Evolutionary conservation across 2,329 filamentous ascomycete species (phyloP), one percentile per base, ranked within the genome.

Genomic region (Aureobasidium subglaciale): DNA sequence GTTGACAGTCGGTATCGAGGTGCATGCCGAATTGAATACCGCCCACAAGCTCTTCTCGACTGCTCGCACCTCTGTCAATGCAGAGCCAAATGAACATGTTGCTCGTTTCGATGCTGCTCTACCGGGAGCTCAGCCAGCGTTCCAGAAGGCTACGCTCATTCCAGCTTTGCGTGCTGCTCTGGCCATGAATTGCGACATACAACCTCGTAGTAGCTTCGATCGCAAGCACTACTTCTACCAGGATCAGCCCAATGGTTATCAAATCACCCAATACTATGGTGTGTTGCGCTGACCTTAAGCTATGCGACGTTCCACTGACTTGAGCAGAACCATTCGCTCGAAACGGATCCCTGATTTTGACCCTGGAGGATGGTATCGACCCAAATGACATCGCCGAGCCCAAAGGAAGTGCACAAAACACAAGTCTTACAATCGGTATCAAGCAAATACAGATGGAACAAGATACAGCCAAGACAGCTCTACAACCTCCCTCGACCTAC

Each of bases 151-250:
- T 58, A 89, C 88, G 0, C 75, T 99, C 10, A 78, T 97, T 34
- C 93, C 93, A 4, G 93, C 93, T n/a, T 68, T 99, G 15, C 84
- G 93, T 58, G 92, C 92, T 16, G 92, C 93, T 0, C 74, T 96
- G 48, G 89, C 90, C 0, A 76, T 99, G 41, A 82, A 86, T 57
- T 97, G 93, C 70, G 74, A 84, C 1, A 80, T 97, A 52, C 87
- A 95, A 67, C 76, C 73, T 1, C 78, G 82, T 63, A 96, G 90
- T 70, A 83, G 82, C 54, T 99, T 96, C 73, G 93, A 99, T 71
- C 81, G 93, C 60, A 99, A 99, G 70, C 93, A 99, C 71, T 99
- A 99, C 72, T 97, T 99, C 71, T 96, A 96, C 76, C 95, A 93
- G 82, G 93, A 99, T 70, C 93, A 99, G 71, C 93, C 93, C 0